Evolutionary conservation across 495 filamentous ascomycete species (phyloP).

Genomic region (Rhypophila decipiens): DNA sequence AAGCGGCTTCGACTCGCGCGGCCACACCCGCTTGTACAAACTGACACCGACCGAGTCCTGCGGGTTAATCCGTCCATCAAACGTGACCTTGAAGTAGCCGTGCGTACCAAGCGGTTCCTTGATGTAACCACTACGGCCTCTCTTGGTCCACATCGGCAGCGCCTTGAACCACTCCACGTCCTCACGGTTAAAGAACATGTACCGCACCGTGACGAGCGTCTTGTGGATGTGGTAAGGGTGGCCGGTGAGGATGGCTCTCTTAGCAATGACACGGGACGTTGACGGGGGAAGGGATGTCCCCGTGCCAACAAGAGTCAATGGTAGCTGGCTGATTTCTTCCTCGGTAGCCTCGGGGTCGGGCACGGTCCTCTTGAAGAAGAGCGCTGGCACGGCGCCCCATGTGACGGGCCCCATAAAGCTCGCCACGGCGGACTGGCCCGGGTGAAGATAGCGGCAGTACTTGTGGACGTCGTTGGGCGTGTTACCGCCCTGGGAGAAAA

Average conservation of each 20-base stretch:
- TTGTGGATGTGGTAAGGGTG: conserved; percentile 99
- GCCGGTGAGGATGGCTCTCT: conserved; percentile 88
- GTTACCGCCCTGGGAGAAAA: conserved; percentile 78
- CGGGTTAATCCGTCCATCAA: conserved; percentile 91
- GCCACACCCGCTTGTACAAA: conserved; percentile 91
- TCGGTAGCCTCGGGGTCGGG: conserved; percentile 22
- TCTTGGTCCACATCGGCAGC: conserved; percentile 85
- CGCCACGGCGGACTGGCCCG: conserved; percentile 84
- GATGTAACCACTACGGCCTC: conserved; percentile 80
- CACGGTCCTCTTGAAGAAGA: conserved; percentile 66
- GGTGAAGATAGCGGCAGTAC: conserved; percentile 87
- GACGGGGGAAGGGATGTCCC: conserved; percentile 80
- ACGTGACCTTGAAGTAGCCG: conserved; percentile 98
- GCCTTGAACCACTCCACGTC: conserved; percentile 97
- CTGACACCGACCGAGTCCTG: conserved; percentile 89
- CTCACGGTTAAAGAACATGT: conserved; percentile 98
- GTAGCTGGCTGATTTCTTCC: conserved; percentile 22
- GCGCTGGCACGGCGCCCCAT: conserved; percentile 83
- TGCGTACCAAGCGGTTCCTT: conserved; percentile 94
- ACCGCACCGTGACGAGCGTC: conserved; percentile 88
- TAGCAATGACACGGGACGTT: conserved; percentile 76
- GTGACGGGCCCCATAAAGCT: conserved; percentile 84
- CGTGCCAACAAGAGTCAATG: conserved; percentile 68
- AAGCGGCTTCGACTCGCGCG: conserved; percentile 57
- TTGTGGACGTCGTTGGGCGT: conserved; percentile 96